These are phyloP conservation scores for Pachysolen tannophilus DNA, from an alignment of 805 yeast genomes.

Conservation along the genomic window DNA sequence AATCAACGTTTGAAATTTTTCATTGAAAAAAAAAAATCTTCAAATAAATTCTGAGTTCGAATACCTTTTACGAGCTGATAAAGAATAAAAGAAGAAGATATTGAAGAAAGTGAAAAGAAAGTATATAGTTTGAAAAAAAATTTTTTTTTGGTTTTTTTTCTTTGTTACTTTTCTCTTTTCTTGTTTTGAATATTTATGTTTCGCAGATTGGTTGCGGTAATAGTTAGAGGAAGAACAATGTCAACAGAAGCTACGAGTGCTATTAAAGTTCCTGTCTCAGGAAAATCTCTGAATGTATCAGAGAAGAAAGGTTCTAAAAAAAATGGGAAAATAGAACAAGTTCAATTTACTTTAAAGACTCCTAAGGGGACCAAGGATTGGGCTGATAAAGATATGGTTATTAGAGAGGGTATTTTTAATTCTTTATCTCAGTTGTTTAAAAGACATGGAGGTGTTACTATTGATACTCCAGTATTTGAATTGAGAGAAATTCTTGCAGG, in stretches of 20 bases:
- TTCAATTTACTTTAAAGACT: conserved; percentile 73
- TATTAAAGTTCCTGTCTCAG: conserved; percentile 3
- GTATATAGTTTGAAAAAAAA: too few relatives aligned
- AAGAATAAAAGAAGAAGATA: too few relatives aligned
- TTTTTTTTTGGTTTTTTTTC: too few relatives aligned
- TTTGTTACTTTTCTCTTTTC: too few relatives aligned
- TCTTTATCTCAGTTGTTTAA: conserved; percentile 71
- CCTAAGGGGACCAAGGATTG: conserved; percentile 98
- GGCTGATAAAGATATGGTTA: conserved; percentile 97
- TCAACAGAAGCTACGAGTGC: conserved; percentile 14
- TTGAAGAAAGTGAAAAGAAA: too few relatives aligned
- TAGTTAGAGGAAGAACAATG: conserved; percentile 13
- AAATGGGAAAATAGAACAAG: conserved; percentile 34
- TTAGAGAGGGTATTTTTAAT: conserved; percentile 79
- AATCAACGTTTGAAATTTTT: too few relatives aligned
- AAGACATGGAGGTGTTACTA: conserved; percentile 96
- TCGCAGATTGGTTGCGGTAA: too few relatives aligned
- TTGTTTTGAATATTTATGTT: too few relatives aligned
- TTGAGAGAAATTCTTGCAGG: conserved; percentile 92
- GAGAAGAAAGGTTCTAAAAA: conserved; percentile 16
- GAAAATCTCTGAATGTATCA: too few relatives aligned
- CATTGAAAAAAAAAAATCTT: too few relatives aligned
- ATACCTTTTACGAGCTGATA: too few relatives aligned
- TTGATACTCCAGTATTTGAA: conserved; percentile 98
- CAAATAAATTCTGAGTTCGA: too few relatives aligned